These are phyloP conservation scores for Aspergillus alliaceus DNA, from an alignment of 2,329 filamentous ascomycete genomes.

Conservation along the genomic window DNA sequence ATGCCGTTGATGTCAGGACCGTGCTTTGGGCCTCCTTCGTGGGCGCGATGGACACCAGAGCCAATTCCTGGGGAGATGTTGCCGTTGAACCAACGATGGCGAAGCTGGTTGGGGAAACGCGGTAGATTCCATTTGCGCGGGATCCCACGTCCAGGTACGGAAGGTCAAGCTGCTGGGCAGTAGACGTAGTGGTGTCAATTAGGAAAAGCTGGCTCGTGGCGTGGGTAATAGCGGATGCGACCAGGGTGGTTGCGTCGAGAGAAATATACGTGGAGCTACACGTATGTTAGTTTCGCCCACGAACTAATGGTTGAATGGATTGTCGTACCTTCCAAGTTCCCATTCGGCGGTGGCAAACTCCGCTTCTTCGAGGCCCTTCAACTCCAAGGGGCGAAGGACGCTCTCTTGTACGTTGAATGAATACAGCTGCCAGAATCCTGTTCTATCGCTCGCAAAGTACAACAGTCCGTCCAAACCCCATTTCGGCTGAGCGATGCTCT, in stretches of 20 bases:
- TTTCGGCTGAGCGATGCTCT: slow-evolving; percentile 52
- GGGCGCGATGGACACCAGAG: slow-evolving; percentile 8
- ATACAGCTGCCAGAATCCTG: slow-evolving; percentile 52
- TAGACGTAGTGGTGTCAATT: slow-evolving; percentile 14
- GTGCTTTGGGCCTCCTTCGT: background rate
- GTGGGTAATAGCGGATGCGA: slow-evolving; percentile 19
- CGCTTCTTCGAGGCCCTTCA: slow-evolving; percentile 44
- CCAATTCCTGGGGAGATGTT: slow-evolving; percentile 20
- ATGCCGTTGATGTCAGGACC: background rate
- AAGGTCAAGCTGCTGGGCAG: slow-evolving; percentile 15
- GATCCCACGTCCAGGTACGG: slow-evolving; percentile 17
- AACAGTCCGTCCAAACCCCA: slow-evolving; percentile 53
- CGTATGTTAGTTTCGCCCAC: background rate
- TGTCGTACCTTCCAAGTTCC: slow-evolving; percentile 23
- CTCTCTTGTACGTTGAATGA: slow-evolving; percentile 27
- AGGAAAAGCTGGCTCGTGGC: slow-evolving; percentile 20
- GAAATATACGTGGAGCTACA: slow-evolving; percentile 20
- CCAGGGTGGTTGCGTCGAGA: slow-evolving; percentile 19
- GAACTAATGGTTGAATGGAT: too few relatives aligned
- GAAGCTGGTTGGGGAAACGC: slow-evolving; percentile 19
- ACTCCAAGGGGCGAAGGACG: slow-evolving; percentile 28
- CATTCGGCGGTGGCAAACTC: slow-evolving; percentile 33
- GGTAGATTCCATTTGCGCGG: slow-evolving; percentile 12
- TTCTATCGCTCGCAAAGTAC: slow-evolving; percentile 50
- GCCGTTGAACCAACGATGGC: slow-evolving; percentile 21